Base-by-base conservation (phyloP, 306 rosid genomes). In the Pachyrhizus erosus region DNA sequence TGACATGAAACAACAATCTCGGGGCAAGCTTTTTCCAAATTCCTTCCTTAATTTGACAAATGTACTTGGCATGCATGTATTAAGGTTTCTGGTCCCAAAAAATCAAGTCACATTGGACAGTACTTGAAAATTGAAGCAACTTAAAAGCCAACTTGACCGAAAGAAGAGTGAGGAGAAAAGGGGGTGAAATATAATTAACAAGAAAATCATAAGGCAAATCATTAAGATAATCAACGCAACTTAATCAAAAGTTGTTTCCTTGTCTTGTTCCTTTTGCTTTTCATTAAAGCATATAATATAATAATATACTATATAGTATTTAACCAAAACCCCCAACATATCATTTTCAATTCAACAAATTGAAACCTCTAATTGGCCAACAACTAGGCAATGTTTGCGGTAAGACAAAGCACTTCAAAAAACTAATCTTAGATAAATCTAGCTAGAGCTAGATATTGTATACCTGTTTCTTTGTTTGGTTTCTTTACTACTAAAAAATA, bases 261-360 rank as follows among this genome's bases (percentile, higher is more conserved):
- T 88, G 85, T 84, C 86, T 64, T 73, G 64, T 78, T 75, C 61
- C 69, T 75, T 82, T 79, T 82, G 79, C 85, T 83, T 87, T 83
- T 71, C 61, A 42, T n/a, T 51, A 76, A 86, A 86, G 82, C 74
- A 34, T 51, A 66, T 15, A 9, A 55, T 9, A 23, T 60, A 27
- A 58, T 10, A 26, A 0, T 13, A 6, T 42, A 26, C 0, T 13
- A 6, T 42, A 48, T 20, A 73, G n/a, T 66, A 79, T 39, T 64
- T 64, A 75, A 34, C n/a, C 15, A 77, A 77, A 78, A 9, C 73
- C 26, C 14, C 69, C 26, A 42, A 40, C 66, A 73, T 68, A 76
- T 81, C 57, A 58, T 80, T 84, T 67, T 80, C 45, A 62, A 45
- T 61, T 75, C 52, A 18, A 74, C 70, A 57, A 80, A 20, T 71